phyloP scores from a whole-genome alignment of 495 filamentous ascomycete genomes.

The Hypomontagnella monticulosa region DNA sequence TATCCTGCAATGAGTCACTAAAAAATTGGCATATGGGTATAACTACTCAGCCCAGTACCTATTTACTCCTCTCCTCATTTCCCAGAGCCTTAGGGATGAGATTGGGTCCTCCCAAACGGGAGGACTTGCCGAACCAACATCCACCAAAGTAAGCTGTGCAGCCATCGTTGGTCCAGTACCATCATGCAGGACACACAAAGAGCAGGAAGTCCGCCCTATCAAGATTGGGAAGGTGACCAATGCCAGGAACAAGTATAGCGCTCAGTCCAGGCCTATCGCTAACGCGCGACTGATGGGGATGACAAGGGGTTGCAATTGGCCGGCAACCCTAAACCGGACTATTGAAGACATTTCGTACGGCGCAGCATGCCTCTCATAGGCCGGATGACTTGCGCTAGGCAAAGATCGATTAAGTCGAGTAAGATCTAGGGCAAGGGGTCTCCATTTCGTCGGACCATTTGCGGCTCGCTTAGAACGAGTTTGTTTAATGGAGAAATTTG shows the following conservation, averaged over 20 bases:
- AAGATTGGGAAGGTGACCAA: conserved; percentile 21
- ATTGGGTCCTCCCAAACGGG: conserved; percentile 25
- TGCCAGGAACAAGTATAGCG: conserved; percentile 37
- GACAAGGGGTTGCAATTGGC: conserved; percentile 19
- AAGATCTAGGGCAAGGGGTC: conserved; percentile 18
- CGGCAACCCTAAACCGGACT: background rate
- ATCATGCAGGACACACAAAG: conserved; percentile 6
- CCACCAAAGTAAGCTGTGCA: conserved; percentile 3
- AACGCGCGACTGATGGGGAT: background rate
- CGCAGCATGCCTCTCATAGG: conserved; percentile 23
- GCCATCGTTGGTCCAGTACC: conserved; percentile 1
- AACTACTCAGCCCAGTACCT: background rate
- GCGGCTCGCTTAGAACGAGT: conserved; percentile 33
- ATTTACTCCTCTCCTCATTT: conserved; percentile 20
- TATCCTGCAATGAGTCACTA: conserved; percentile 26
- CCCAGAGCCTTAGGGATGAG: conserved; percentile 5
- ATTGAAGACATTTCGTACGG: conserved; percentile 10
- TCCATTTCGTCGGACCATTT: conserved; percentile 17
- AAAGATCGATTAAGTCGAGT: conserved; percentile 20
- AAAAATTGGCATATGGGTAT: background rate
- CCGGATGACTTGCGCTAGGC: background rate
- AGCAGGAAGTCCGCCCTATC: background rate
- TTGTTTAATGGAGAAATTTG: conserved; percentile 37
- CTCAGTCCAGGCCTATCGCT: conserved; percentile 22
- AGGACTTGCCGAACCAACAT: conserved; percentile 19